A percentile compares a stretch with the other conserved stretches of the same genome.
These are phyloP conservation scores for Exutisphaerella laricina DNA, from an alignment of 2,329 filamentous ascomycete genomes.

Conservation along the genomic window DNA sequence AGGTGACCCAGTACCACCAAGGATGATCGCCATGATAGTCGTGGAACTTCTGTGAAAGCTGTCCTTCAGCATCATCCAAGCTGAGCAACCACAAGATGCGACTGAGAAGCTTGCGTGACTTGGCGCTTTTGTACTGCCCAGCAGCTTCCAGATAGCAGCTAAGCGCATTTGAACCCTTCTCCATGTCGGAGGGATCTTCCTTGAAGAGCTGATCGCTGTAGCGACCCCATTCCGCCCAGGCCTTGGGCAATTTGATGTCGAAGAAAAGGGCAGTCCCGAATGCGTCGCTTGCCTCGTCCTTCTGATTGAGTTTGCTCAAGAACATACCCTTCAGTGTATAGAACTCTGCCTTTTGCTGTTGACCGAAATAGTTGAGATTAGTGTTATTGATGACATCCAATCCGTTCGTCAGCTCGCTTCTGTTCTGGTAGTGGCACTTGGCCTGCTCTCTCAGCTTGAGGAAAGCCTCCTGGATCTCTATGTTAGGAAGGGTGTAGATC, in stretches of 20 bases:
- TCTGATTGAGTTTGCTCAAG: constrained; percentile 84
- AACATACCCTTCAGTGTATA: constrained; percentile 99
- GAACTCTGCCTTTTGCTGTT: constrained; percentile 95
- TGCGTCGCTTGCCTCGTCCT: constrained; percentile 84
- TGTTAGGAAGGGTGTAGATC: constrained; percentile 98
- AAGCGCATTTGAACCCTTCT: constrained; percentile 81
- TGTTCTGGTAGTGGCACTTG: constrained; percentile 97
- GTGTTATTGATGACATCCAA: constrained; percentile 99
- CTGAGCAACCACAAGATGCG: constrained; percentile 94
- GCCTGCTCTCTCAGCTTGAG: constrained; percentile 97
- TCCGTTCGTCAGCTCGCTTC: constrained; percentile 82
- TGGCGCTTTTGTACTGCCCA: constrained; percentile 93
- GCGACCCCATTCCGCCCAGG: constrained; percentile 98
- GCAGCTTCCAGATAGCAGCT: constrained; percentile 96
- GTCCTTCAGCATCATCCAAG: constrained; percentile 80
- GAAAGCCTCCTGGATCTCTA: constrained; percentile 99
- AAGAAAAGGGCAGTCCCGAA: constrained; percentile 95
- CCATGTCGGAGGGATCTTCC: constrained; percentile 74
- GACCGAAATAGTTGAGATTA: constrained; percentile 96
- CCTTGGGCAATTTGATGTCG: constrained; percentile 90
- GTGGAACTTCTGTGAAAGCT: constrained; percentile 79
- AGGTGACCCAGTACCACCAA: constrained; percentile 99
- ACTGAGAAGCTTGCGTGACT: constrained; percentile 87
- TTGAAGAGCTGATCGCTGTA: constrained; percentile 98
- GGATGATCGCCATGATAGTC: constrained; percentile 96